These are phyloP conservation scores for Sarocladium brachiariae DNA, from an alignment of 2,329 filamentous ascomycete genomes.

Conservation along the genomic window DNA sequence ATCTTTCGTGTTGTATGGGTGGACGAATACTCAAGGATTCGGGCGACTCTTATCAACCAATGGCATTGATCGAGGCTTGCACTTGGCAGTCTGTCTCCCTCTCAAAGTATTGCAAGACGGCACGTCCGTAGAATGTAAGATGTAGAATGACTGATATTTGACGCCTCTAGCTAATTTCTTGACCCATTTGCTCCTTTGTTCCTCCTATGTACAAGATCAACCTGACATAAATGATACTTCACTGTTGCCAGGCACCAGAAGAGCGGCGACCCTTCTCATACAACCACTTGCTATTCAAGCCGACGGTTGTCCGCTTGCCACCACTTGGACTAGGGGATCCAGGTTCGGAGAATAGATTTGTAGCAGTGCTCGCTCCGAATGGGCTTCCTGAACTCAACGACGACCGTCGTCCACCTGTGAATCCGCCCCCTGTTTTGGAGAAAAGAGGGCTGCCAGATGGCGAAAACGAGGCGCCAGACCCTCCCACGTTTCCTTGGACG, in stretches of 20 bases:
- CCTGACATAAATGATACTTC: slow-evolving; percentile 5
- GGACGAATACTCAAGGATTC: no score
- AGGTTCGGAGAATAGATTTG: slow-evolving; percentile 49
- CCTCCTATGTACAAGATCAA: not conserved
- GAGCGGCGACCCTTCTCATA: slow-evolving; percentile 72
- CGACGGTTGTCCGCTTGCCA: slow-evolving; percentile 65
- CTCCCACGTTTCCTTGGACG: slow-evolving; percentile 22
- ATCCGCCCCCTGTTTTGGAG: slow-evolving; percentile 52
- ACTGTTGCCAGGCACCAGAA: slow-evolving; percentile 35
- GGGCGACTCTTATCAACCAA: no score
- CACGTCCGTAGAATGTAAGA: no score
- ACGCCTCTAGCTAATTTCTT: not conserved
- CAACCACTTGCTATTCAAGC: slow-evolving; percentile 88
- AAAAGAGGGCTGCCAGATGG: slow-evolving; percentile 48
- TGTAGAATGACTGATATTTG: not conserved
- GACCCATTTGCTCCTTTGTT: not conserved
- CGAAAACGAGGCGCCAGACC: slow-evolving; percentile 41
- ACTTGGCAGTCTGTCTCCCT: no score
- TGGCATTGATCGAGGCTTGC: no score
- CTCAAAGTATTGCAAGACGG: no score
- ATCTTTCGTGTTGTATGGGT: no score
- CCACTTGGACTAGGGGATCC: slow-evolving; percentile 61
- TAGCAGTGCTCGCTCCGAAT: slow-evolving; percentile 41
- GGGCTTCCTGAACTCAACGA: slow-evolving; percentile 52
- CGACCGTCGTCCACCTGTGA: slow-evolving; percentile 42